These are phyloP conservation scores for Apophysomyces sp. DNA, from an alignment of 371 early-diverging fungal species.

Conservation along the genomic window DNA sequence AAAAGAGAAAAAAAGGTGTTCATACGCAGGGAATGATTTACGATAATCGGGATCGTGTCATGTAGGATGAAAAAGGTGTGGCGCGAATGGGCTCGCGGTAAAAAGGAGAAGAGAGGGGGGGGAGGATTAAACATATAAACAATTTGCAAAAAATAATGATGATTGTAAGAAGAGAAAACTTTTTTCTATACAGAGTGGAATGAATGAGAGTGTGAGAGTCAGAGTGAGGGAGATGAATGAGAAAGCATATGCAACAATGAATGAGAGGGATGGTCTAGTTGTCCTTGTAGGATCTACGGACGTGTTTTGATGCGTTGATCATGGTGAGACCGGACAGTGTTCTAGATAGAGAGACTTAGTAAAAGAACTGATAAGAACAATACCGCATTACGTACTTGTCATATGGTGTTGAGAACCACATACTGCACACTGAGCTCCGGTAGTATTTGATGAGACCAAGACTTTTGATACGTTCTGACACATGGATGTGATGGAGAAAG, in stretches of 20 bases:
- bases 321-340: constrained; percentile 36
- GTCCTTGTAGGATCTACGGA: neutral
- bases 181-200: neutral
- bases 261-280: constrained; percentile 1
- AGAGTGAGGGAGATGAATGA: constrained; percentile 4
- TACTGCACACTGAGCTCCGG: constrained; percentile 18
- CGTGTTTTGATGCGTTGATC: constrained; percentile 6
- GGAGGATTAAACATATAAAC: constrained; percentile 1
- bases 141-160: neutral
- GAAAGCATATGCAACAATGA: neutral
- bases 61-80: no score
- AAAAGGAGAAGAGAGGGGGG: neutral
- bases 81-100: neutral
- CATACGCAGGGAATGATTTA: neutral
- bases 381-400: constrained; percentile 47
- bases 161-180: neutral
- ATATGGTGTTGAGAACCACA: constrained; percentile 37
- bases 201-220: neutral
- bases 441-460: constrained; percentile 1
- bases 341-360: constrained; percentile 7
- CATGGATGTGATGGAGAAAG: constrained; percentile 1
- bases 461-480: neutral
- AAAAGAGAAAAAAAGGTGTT: neutral
- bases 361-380: neutral
- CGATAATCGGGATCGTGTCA: neutral